Percentiles rank a stretch among this genome's conserved stretches.
phyloP scores from a whole-genome alignment of 257 asterid genomes.

The Scutellaria minor region DNA sequence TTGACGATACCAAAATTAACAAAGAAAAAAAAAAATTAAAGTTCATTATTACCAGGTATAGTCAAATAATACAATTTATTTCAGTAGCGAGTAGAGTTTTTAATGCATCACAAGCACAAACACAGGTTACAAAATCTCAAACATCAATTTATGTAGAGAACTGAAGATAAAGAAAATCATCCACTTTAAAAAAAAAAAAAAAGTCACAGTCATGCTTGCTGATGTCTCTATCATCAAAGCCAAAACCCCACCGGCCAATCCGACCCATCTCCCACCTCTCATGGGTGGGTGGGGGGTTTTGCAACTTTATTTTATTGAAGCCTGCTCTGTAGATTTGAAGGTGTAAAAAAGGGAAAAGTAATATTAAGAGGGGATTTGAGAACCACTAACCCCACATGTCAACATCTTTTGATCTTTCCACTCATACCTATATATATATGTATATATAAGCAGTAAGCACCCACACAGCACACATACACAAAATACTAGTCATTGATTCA shows the following conservation, averaged over 20 bases:
- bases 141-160: background rate
- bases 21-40: too few relatives aligned
- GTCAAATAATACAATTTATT: too few relatives aligned
- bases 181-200: too few relatives aligned
- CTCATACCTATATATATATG: slow-evolving; percentile 12
- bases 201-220: background rate
- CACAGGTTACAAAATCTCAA: too few relatives aligned
- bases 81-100: too few relatives aligned
- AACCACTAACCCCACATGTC: slow-evolving; percentile 49
- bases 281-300: background rate
- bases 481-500: slow-evolving; percentile 14
- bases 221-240: background rate
- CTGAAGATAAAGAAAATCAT: background rate
- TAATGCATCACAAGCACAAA: too few relatives aligned
- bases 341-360: slow-evolving; percentile 36
- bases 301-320: slow-evolving; percentile 26
- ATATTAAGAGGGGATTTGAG: slow-evolving; percentile 56
- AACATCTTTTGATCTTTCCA: slow-evolving; percentile 37
- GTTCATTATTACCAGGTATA: too few relatives aligned
- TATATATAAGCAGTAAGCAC: slow-evolving; percentile 16
- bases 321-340: slow-evolving; percentile 29
- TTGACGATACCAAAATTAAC: too few relatives aligned
- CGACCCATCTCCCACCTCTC: background rate
- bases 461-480: slow-evolving; percentile 11
- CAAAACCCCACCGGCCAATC: background rate